Base-by-base conservation (phyloP, 805 yeast genomes). In the Saccharomycopsis lassenensis region DNA sequence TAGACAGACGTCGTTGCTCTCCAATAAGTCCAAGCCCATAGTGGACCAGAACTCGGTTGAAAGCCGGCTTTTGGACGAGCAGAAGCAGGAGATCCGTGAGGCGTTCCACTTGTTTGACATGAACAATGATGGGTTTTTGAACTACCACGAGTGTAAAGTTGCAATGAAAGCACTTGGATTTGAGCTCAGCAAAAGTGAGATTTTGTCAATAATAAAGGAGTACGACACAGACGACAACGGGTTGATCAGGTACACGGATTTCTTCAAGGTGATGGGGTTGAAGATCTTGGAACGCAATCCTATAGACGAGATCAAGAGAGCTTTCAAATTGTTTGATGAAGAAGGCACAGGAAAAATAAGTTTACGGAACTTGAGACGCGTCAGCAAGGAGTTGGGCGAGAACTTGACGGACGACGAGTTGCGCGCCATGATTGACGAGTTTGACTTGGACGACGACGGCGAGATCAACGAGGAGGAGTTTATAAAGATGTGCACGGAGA, bases 391-490 rank as follows among this genome's bases (percentile, higher is more conserved):
- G 47, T 61, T 91, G 40, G 96, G 95, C 2, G 98, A 91, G 56
- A 82, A 79, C 48, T 61, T 91, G 40, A 77, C 84, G 4, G 99
- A 91, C 48, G 95, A 85, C 41, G 98, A 91, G 52, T 63, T 91
- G 35, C 69, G 82, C 47, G 96, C 96, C 4, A 91, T 91, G 98
- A 91, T 91, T 46, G 95, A 87, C 44, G 97, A 89, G 56, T 91
- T 91, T 53, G 99, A 91, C 59, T 61, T 87, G 35, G 96, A 91
- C 54, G 94, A 84, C 38, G 97, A 91, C 56, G 97, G 97, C 34
- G 95, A 83, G 46, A 87, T 86, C 47, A 79, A 79, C 51, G 93
- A 83, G 52, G 84, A 83, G 45, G 96, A 87, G 59, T 86, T 87
- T 52, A 82, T 85, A 43, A 81, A 81, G 40, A 84, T 86, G 28